phyloP scores from a whole-genome alignment of 768 basidiomycete species.

The Lepiota brunneoincarnata region DNA sequence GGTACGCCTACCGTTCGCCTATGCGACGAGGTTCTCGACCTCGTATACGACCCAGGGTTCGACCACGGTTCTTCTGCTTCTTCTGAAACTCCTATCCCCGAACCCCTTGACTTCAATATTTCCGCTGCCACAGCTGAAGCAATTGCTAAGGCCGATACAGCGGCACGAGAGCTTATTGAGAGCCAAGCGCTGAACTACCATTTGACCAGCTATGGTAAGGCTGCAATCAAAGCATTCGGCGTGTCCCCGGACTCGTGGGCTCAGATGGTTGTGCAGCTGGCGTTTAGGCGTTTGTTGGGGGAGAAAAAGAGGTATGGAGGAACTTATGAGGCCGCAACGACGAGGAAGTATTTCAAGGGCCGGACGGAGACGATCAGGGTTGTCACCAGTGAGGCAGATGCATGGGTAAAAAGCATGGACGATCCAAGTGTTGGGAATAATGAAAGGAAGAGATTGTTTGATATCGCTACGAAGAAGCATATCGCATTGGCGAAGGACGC shows the following conservation, averaged over 20 bases:
- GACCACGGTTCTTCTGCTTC: constrained; percentile 48
- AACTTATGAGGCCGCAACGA: constrained; percentile 94
- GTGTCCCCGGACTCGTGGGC: constrained; percentile 96
- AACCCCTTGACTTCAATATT: constrained; percentile 64
- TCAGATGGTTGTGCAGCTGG: constrained; percentile 89
- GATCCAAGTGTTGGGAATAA: constrained; percentile 36
- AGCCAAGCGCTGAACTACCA: constrained; percentile 63
- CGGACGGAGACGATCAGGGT: constrained; percentile 93
- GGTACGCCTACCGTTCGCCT: constrained; percentile 79
- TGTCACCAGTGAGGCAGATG: constrained; percentile 72
- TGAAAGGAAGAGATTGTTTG: constrained; percentile 52
- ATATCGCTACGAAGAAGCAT: constrained; percentile 62
- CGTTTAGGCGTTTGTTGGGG: constrained; percentile 70
- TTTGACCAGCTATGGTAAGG: constrained; percentile 80
- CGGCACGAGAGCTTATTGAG: constrained; percentile 54
- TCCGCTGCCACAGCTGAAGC: constrained; percentile 43
- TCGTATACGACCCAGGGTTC: constrained; percentile 57
- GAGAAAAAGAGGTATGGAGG: constrained; percentile 59
- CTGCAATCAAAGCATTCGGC: constrained; percentile 79
- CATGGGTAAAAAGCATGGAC: constrained; percentile 77
- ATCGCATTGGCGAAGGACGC: constrained; percentile 61
- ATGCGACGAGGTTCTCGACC: constrained; percentile 65
- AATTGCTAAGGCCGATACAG: constrained; percentile 54
- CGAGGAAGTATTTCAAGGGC: constrained; percentile 85
- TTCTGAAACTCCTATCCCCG: constrained; percentile 29